phyloP scores from a whole-genome alignment of 306 rosid species.

The Betula pendula region DNA sequence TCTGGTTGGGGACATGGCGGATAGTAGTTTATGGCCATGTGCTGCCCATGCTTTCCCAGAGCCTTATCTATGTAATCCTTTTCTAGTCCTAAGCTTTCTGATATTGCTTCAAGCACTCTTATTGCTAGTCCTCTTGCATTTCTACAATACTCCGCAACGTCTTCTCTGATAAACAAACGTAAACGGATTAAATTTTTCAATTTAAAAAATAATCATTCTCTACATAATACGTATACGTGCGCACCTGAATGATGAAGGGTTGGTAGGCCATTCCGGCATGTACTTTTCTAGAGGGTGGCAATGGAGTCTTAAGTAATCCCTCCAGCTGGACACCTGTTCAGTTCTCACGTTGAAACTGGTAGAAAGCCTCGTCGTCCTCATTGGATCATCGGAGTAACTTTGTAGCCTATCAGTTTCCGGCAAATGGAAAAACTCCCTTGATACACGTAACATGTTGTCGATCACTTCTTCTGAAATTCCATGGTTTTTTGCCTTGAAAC shows the following conservation, averaged over 20 bases:
- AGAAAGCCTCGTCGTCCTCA: conserved; percentile 25
- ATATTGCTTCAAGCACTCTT: conserved; percentile 21
- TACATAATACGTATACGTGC: too few species aligned
- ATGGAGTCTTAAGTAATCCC: conserved; percentile 37
- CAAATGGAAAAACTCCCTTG: conserved; percentile 29
- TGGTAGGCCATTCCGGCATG: conserved; percentile 35
- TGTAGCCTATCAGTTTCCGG: conserved; percentile 28
- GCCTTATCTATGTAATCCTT: conserved; percentile 22
- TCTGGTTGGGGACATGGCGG: conserved; percentile 34
- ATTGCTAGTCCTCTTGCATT: conserved; percentile 17
- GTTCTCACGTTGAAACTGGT: conserved; percentile 34
- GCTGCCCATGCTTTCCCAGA: conserved; percentile 35
- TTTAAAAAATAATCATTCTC: too few species aligned
- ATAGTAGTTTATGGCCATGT: conserved; percentile 35
- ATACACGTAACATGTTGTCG: conserved; percentile 21
- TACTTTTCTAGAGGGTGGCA: conserved; percentile 33
- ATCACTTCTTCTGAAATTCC: conserved; percentile 30
- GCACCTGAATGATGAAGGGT: conserved; percentile 33
- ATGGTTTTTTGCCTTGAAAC: conserved; percentile 30
- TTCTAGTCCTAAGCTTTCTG: conserved; percentile 36
- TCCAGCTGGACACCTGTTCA: conserved; percentile 28
- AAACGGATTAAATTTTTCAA: too few species aligned
- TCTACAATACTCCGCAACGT: conserved; percentile 21
- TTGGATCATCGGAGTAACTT: conserved; percentile 30
- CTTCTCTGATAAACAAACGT: conserved; percentile 10